These are phyloP conservation scores for Phanerochaete sordida DNA, from an alignment of 768 basidiomycete species.

Conservation along the genomic window DNA sequence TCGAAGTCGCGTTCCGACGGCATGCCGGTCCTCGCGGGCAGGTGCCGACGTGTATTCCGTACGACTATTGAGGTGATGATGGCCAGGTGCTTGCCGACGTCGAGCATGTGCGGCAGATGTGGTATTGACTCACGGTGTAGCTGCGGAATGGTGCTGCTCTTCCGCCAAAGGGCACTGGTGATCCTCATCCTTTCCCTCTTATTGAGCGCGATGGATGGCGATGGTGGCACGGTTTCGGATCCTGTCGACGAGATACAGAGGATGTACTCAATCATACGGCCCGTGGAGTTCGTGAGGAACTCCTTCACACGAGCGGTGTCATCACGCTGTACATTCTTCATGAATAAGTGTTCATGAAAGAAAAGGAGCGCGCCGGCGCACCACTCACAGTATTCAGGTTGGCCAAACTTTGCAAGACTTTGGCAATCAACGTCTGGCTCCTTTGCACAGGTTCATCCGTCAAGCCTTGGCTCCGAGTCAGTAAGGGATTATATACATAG, in stretches of 20 bases:
- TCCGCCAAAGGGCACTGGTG: neutral
- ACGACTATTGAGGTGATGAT: constrained; percentile 74
- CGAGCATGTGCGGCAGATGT: constrained; percentile 67
- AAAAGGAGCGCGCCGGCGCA: neutral
- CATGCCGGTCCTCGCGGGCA: constrained; percentile 3
- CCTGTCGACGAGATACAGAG: constrained; percentile 61
- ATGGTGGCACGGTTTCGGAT: constrained; percentile 17
- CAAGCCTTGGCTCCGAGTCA: constrained; percentile 44
- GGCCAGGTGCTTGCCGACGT: constrained; percentile 76
- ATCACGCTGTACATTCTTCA: constrained; percentile 52
- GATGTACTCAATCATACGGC: constrained; percentile 80
- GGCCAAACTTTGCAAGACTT: constrained; percentile 86
- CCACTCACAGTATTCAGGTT: constrained; percentile 70
- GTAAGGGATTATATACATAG: neutral
- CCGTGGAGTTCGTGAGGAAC: constrained; percentile 60
- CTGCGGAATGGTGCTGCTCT: constrained; percentile 21
- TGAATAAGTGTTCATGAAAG: neutral
- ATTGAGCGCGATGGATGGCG: constrained; percentile 26
- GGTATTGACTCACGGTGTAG: constrained; percentile 72
- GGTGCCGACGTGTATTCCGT: constrained; percentile 47
- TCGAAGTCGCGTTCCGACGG: constrained; percentile 38
- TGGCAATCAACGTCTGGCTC: constrained; percentile 81
- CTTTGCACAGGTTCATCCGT: constrained; percentile 67
- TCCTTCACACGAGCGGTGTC: constrained; percentile 78
- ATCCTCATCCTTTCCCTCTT: constrained; percentile 44